Base-by-base conservation (phyloP, 495 filamentous ascomycete genomes). In the Talaromyces liani region DNA sequence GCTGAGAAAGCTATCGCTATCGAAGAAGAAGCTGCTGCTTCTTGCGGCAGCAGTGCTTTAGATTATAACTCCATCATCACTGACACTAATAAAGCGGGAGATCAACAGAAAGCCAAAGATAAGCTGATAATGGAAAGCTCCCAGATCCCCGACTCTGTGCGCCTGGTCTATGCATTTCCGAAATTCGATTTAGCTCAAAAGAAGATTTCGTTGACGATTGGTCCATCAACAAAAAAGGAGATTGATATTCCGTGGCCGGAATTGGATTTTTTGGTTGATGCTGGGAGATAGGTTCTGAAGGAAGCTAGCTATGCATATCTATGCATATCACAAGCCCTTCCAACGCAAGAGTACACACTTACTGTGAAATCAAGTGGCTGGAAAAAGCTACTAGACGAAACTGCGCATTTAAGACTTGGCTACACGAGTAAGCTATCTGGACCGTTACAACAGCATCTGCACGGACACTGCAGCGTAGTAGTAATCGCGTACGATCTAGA, bases 1-100 rank as follows among this genome's bases (percentile, higher is more conserved):
- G 81, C 77, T 9, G 77, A 79, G 64, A 80, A 80, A 72, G 72
- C 86, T 63, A 77, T 84, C 62, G 73, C 74, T 6, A 73, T 85
- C 22, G 86, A 89, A 65, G 87, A 89, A 64, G 74, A 7, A 12
- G 58, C 58, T 22, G 58, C 58, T 45, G 16, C 34, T 18, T 27
- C 27, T 27, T 27, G 0, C 25, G 57, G 34, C n/a, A 34, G 34
- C 31, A 24, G 9, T 36, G 33, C 33, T 10, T 36, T 41, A 9
- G 4, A 29, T 10, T 60, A 36, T n/a, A 16, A 6, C 33, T 36
- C 58, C 20, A 60, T 60, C 14, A 22, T 45, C 33, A 7, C 58
- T 1, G 58, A 39, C 27, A 45, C 6, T 0, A 29, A 41, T 2
- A n/a, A n/a, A n/a, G n/a, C n/a, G n/a, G n/a, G n/a, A n/a, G n/a